Conservation (phyloP, 352 stramenopile genomes). For the Globisporangium yorkense region DNA sequence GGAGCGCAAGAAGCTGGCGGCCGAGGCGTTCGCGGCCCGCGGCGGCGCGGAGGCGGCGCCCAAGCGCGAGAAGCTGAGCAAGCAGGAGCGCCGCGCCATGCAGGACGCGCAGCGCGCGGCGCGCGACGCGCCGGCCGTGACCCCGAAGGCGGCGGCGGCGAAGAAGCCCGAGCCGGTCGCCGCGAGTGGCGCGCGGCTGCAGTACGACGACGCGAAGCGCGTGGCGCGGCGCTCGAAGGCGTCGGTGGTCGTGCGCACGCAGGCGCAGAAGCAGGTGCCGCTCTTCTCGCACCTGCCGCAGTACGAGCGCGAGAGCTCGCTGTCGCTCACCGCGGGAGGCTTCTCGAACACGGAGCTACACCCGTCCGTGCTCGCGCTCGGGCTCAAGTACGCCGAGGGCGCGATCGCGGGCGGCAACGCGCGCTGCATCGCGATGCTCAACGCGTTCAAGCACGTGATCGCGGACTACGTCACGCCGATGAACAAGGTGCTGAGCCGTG, state of each 20-base stretch:
- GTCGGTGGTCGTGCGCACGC: conserved; percentile 58
- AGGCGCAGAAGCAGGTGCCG: conserved; percentile 77
- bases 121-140: conserved; percentile 42
- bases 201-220: conserved; percentile 80
- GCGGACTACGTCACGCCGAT: conserved; percentile 83
- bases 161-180: conserved; percentile 32
- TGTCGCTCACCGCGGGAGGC: conserved; percentile 62
- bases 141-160: conserved; percentile 1
- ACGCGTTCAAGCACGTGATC: conserved; percentile 89
- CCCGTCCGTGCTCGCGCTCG: conserved; percentile 86
- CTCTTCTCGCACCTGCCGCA: conserved; percentile 84
- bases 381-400: conserved; percentile 89
- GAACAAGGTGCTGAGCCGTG: conserved; percentile 74
- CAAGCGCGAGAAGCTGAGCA: conserved; percentile 85
- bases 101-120: conserved; percentile 88
- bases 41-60: conserved; percentile 18
- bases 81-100: conserved; percentile 89
- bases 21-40: conserved; percentile 52
- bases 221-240: conserved; percentile 71
- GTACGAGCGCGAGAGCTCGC: conserved; percentile 75
- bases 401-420: conserved; percentile 89
- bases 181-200: conserved; percentile 48
- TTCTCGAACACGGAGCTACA: conserved; percentile 84
- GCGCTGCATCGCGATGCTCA: conserved; percentile 92
- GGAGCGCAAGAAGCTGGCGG: conserved; percentile 65